These are phyloP conservation scores for Dipodascopsis uninucleata DNA, from an alignment of 805 yeast genomes.

Conservation along the genomic window DNA sequence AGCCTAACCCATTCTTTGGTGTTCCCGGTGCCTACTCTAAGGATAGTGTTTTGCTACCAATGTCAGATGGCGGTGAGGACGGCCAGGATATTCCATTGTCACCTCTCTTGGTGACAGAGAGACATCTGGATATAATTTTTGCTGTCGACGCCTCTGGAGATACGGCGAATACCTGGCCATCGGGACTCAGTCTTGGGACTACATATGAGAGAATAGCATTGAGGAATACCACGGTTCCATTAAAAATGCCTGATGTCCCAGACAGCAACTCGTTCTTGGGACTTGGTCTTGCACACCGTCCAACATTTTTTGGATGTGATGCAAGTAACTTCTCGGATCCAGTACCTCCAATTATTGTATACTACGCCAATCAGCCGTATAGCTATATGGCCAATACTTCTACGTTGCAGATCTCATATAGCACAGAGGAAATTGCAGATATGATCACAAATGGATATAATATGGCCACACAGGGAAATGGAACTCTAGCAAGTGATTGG, in stretches of 20 bases:
- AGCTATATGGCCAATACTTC: conserved; percentile 66
- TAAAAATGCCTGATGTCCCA: conserved; percentile 66
- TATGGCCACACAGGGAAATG: conserved; percentile 58
- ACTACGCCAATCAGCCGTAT: conserved; percentile 69
- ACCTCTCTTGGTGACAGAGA: conserved; percentile 59
- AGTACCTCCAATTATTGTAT: conserved; percentile 63
- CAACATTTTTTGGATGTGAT: conserved; percentile 81
- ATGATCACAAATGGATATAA: conserved; percentile 76
- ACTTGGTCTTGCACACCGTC: conserved; percentile 52
- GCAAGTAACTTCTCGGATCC: conserved; percentile 41
- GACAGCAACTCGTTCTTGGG: conserved; percentile 46
- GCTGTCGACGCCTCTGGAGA: conserved; percentile 69
- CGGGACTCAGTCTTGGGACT: conserved; percentile 57
- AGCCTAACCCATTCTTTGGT: conserved; percentile 66
- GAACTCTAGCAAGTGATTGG: conserved; percentile 67
- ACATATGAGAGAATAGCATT: conserved; percentile 43
- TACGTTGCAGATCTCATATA: conserved; percentile 63
- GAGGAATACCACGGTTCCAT: conserved; percentile 44
- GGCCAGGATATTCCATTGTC: conserved; percentile 65
- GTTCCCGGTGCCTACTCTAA: background rate
- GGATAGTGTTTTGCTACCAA: conserved; percentile 36
- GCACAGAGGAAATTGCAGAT: conserved; percentile 51
- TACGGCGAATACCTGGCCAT: conserved; percentile 58
- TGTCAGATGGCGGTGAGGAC: conserved; percentile 82
- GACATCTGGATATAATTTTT: conserved; percentile 60